phyloP scores from a whole-genome alignment of 2,329 filamentous ascomycete genomes.

The Monosporascus sp. region DNA sequence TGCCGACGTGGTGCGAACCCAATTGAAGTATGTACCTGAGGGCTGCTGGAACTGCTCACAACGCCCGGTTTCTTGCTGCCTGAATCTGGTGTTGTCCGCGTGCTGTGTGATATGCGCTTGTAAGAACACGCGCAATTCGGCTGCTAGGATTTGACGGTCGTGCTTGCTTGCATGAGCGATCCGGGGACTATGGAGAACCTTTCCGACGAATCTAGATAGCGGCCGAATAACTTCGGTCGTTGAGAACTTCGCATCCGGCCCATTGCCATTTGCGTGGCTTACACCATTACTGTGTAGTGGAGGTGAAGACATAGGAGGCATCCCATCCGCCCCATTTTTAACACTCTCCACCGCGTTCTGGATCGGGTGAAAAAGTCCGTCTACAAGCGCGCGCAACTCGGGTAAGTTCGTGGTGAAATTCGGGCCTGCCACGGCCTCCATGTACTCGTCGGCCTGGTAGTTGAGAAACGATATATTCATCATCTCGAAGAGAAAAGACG shows the following conservation, averaged over 20 bases:
- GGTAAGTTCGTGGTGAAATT: conserved; percentile 3
- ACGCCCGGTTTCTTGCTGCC: conserved; percentile 7
- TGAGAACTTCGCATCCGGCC: too few species aligned
- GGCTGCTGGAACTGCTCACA: neutral
- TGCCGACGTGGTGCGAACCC: conserved; percentile 10
- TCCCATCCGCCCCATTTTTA: too few species aligned
- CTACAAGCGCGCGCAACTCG: conserved; percentile 9
- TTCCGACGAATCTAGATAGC: conserved; percentile 10
- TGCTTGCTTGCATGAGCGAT: conserved; percentile 9
- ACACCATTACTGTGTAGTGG: too few species aligned
- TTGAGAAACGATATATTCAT: conserved; percentile 15
- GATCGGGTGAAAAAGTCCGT: neutral
- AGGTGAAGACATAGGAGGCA: too few species aligned
- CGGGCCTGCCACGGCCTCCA: conserved; percentile 14
- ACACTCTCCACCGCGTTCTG: too few species aligned
- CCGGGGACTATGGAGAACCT: conserved; percentile 8
- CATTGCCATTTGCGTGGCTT: too few species aligned
- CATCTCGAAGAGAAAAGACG: conserved; percentile 16
- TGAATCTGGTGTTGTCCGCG: conserved; percentile 13
- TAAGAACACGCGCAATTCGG: conserved; percentile 11
- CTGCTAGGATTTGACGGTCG: conserved; percentile 8
- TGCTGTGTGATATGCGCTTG: conserved; percentile 12
- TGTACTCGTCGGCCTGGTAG: conserved; percentile 18
- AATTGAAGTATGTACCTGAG: conserved; percentile 5
- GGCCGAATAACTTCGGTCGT: conserved; percentile 5